Evolutionary conservation across 2,329 filamentous ascomycete species (phyloP).

Genomic region (Fusarium sp.): DNA sequence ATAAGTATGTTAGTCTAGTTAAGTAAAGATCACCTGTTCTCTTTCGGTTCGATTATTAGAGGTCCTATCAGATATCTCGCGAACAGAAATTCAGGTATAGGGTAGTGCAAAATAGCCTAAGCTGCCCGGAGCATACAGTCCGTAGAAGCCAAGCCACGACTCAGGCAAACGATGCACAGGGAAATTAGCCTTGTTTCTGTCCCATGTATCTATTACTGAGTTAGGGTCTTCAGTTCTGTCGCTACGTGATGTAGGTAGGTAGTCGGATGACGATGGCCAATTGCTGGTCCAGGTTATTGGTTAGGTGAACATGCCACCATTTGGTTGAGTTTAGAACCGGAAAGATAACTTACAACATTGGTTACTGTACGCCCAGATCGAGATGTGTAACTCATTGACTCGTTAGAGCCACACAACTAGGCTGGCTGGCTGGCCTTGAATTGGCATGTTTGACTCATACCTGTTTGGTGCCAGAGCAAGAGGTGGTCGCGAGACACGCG

Average conservation of each 20-base stretch:
- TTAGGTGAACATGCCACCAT: background rate
- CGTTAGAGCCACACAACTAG: background rate
- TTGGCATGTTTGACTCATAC: background rate
- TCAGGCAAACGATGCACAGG: background rate
- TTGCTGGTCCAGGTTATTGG: background rate
- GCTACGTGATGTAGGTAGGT: background rate
- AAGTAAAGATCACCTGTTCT: too few relatives aligned
- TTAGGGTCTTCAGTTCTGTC: background rate
- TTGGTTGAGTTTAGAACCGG: background rate
- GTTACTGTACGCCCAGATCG: background rate
- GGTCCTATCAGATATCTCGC: background rate
- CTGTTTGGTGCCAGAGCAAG: background rate
- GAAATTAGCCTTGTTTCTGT: background rate
- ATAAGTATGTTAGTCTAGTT: background rate
- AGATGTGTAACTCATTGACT: slow-evolving; percentile 4
- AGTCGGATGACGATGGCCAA: slow-evolving; percentile 1
- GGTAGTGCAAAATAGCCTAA: background rate
- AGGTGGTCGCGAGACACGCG: background rate
- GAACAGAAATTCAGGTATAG: background rate
- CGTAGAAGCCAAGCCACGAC: background rate
- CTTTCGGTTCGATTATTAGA: background rate
- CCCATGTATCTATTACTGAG: background rate
- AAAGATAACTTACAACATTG: background rate
- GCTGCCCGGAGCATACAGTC: background rate
- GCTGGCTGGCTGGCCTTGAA: background rate